Evolutionary conservation across 1,284 basidiomycete species (phyloP).

Genomic region (Chiua sp.): DNA sequence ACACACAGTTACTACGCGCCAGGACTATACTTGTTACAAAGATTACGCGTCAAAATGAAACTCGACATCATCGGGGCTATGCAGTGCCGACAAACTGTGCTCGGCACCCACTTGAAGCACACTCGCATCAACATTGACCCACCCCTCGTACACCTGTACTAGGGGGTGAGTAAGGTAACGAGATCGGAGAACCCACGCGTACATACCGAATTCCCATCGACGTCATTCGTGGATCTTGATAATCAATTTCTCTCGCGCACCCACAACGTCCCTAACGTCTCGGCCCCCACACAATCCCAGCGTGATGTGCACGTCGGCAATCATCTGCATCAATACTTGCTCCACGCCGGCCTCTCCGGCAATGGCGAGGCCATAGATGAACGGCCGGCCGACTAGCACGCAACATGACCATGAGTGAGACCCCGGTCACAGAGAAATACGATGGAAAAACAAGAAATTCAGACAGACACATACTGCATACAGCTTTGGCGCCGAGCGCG

Average conservation of each 20-base stretch:
- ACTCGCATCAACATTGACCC: too few relatives aligned
- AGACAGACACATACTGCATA: slow-evolving; percentile 52
- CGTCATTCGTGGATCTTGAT: slow-evolving; percentile 19
- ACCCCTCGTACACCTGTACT: too few relatives aligned
- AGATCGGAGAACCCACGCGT: not conserved
- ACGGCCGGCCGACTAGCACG: slow-evolving; percentile 48
- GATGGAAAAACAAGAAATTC: too few relatives aligned
- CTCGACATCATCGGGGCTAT: too few relatives aligned
- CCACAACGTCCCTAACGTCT: slow-evolving; percentile 44
- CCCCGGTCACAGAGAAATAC: not conserved
- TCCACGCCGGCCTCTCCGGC: slow-evolving; percentile 60
- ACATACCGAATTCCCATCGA: not conserved
- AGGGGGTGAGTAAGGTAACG: not conserved
- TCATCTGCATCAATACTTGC: slow-evolving; percentile 52
- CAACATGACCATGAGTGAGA: not conserved
- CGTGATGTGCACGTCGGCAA: slow-evolving; percentile 62
- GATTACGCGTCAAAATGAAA: too few relatives aligned
- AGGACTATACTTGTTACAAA: too few relatives aligned
- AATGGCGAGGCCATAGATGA: slow-evolving; percentile 58
- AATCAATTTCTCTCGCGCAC: slow-evolving; percentile 36
- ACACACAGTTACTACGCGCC: too few relatives aligned
- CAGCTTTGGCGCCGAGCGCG: slow-evolving; percentile 70
- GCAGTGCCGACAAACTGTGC: too few relatives aligned
- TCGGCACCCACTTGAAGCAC: too few relatives aligned
- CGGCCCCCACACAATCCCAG: slow-evolving; percentile 51